Evolutionary conservation across 2,329 filamentous ascomycete genomes (phyloP).

Genomic region (Aureobasidium sp.): DNA sequence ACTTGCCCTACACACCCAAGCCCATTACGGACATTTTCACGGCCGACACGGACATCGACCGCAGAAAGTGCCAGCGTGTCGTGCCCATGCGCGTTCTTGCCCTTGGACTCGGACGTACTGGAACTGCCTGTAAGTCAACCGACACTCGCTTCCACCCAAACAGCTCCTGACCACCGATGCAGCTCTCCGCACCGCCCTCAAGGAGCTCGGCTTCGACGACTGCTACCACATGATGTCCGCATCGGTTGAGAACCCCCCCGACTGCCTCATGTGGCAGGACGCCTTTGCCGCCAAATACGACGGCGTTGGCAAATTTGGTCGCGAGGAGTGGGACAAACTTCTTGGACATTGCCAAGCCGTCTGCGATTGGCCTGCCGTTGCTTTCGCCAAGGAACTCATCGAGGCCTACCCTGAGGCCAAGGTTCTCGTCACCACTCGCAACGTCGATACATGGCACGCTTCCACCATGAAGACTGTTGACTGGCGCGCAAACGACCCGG

Average conservation of each 20-base stretch:
- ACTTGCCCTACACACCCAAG: slow-evolving; percentile 32
- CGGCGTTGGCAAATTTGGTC: slow-evolving; percentile 51
- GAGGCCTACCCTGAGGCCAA: slow-evolving; percentile 65
- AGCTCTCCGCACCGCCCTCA: slow-evolving; percentile 58
- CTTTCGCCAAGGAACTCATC: slow-evolving; percentile 61
- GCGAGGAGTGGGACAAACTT: slow-evolving; percentile 61
- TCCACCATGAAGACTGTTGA: slow-evolving; percentile 59
- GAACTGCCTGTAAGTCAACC: slow-evolving; percentile 52
- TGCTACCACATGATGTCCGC: slow-evolving; percentile 68
- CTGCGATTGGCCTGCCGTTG: slow-evolving; percentile 59
- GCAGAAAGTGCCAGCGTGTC: slow-evolving; percentile 53
- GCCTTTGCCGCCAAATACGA: slow-evolving; percentile 56
- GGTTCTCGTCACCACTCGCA: slow-evolving; percentile 57
- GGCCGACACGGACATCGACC: slow-evolving; percentile 58
- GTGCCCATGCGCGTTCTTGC: slow-evolving; percentile 66
- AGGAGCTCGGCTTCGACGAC: slow-evolving; percentile 57
- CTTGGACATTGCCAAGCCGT: slow-evolving; percentile 57
- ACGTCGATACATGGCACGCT: slow-evolving; percentile 55
- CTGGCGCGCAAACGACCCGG: slow-evolving; percentile 57
- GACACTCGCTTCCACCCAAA: not conserved
- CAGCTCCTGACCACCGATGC: not conserved
- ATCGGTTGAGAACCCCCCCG: slow-evolving; percentile 58
- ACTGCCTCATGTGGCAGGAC: slow-evolving; percentile 62
- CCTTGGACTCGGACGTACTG: slow-evolving; percentile 60
- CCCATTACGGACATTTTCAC: slow-evolving; percentile 55